A percentile compares a stretch with the other conserved stretches of the same genome.
phyloP scores from a whole-genome alignment of 2,329 filamentous ascomycete species.

The Neoarthrinium moseri region DNA sequence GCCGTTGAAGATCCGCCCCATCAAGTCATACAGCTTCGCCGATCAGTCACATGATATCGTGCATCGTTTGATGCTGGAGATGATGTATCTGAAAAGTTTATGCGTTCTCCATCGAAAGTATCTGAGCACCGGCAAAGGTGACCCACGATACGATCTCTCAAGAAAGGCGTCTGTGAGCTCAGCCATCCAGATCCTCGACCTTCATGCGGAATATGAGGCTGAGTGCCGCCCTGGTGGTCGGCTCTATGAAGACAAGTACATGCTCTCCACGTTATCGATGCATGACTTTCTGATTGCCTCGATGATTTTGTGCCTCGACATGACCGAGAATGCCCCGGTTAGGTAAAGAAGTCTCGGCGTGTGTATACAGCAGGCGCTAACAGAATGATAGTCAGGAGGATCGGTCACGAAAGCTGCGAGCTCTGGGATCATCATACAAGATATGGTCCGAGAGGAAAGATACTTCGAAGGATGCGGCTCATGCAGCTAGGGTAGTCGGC shows the following conservation, averaged over 20 bases:
- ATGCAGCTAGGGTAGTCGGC: constrained; percentile 40
- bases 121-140: constrained; percentile 37
- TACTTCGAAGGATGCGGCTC: constrained; percentile 38
- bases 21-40: constrained; percentile 40
- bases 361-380: constrained; percentile 12
- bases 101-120: constrained; percentile 51
- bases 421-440: constrained; percentile 37
- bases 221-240: constrained; percentile 48
- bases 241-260: constrained; percentile 50
- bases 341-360: constrained; percentile 8
- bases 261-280: constrained; percentile 50
- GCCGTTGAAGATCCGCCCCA: constrained; percentile 38
- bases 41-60: constrained; percentile 45
- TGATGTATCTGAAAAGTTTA: constrained; percentile 46
- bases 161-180: constrained; percentile 40
- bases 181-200: constrained; percentile 40
- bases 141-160: constrained; percentile 36
- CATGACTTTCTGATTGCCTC: constrained; percentile 59
- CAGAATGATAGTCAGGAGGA: constrained; percentile 22
- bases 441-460: constrained; percentile 40
- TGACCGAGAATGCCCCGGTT: constrained; percentile 40
- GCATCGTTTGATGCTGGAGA: constrained; percentile 46
- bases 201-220: constrained; percentile 46
- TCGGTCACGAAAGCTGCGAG: constrained; percentile 31
- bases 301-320: constrained; percentile 57